These are phyloP conservation scores for Lactarius trivialis DNA, from an alignment of 768 basidiomycete species.

Conservation along the genomic window DNA sequence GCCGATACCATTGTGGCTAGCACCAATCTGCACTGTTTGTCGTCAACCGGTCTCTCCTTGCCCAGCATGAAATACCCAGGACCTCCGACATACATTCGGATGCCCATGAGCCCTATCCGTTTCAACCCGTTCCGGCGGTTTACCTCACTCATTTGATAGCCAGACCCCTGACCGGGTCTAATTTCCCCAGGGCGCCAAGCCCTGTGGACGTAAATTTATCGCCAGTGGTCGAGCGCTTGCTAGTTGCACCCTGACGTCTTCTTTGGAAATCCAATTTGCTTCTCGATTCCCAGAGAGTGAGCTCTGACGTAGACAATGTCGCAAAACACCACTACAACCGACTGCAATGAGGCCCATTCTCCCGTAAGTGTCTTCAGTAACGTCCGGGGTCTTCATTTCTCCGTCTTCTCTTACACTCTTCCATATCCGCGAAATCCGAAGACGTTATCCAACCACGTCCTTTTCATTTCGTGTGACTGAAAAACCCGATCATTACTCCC, in stretches of 20 bases:
- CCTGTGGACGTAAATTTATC: conserved; percentile 11
- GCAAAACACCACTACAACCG: conserved; percentile 7
- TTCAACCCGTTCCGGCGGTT: neutral
- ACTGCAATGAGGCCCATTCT: conserved; percentile 5
- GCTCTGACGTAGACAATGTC: conserved; percentile 18
- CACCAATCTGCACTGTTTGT: neutral
- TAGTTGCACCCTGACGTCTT: neutral
- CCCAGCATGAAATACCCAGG: neutral
- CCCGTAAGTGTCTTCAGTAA: conserved; percentile 7
- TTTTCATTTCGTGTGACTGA: neutral
- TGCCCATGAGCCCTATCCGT: neutral
- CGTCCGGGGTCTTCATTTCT: conserved; percentile 15
- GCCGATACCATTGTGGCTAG: neutral
- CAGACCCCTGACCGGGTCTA: conserved; percentile 7
- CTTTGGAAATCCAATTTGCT: conserved; percentile 1
- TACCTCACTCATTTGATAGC: neutral
- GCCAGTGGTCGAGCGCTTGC: conserved; percentile 10
- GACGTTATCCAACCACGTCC: conserved; percentile 5
- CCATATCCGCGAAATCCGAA: conserved; percentile 9
- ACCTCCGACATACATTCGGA: neutral
- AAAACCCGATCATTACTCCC: neutral
- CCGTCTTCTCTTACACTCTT: neutral
- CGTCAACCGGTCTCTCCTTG: neutral
- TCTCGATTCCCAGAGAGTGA: conserved; percentile 2
- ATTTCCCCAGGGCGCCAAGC: conserved; percentile 17